These are phyloP conservation scores for Penicillium cataractarum DNA, from an alignment of 495 filamentous ascomycete genomes.

Conservation along the genomic window DNA sequence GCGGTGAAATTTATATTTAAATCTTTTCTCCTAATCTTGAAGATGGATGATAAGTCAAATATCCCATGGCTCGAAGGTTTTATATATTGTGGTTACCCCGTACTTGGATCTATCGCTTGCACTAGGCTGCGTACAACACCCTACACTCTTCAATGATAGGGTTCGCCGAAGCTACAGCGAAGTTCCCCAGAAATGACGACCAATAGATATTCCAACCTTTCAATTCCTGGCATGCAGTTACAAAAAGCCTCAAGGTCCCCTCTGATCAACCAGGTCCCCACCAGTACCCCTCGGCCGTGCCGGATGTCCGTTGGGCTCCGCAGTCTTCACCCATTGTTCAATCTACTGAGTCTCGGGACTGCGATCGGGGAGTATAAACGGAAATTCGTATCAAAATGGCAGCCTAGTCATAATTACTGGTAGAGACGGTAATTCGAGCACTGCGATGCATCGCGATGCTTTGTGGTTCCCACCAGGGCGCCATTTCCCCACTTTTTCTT, in stretches of 20 bases:
- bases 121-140: not conserved
- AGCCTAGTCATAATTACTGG: not conserved
- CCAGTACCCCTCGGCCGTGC: not conserved
- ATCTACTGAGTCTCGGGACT: not conserved
- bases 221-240: not conserved
- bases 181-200: not conserved
- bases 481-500: slow-evolving; percentile 6
- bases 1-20: too few relatives aligned
- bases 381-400: not conserved
- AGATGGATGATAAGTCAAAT: too few relatives aligned
- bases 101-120: not conserved
- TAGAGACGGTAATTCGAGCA: not conserved
- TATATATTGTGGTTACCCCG: not conserved
- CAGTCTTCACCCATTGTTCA: not conserved
- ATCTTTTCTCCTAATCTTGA: too few relatives aligned
- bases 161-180: not conserved
- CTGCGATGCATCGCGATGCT: not conserved
- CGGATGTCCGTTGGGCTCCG: slow-evolving; percentile 1
- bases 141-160: not conserved
- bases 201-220: not conserved
- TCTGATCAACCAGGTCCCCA: not conserved
- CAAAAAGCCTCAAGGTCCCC: not conserved
- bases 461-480: not conserved
- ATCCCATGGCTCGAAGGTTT: not conserved
- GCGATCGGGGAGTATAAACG: not conserved